phyloP scores from a whole-genome alignment of 805 yeast genomes.

The Candida taoyuanica region DNA sequence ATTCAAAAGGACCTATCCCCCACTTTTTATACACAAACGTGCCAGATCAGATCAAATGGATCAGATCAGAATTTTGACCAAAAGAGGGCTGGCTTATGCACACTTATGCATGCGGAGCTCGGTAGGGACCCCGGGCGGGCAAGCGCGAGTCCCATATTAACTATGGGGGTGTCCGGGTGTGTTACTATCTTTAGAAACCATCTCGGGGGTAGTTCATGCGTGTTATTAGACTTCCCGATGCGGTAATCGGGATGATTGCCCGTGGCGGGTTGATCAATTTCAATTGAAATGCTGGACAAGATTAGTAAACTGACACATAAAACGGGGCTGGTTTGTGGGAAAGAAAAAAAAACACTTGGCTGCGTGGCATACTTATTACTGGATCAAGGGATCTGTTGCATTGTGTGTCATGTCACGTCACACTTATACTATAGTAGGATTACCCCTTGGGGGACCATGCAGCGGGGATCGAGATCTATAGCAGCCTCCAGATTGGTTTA shows the following conservation, averaged over 20 bases:
- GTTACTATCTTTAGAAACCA: conserved; percentile 3
- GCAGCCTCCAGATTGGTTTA: too few relatives aligned
- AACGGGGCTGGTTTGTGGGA: too few relatives aligned
- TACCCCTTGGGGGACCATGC: too few relatives aligned
- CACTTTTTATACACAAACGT: conserved; percentile 6
- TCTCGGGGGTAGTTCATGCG: background rate
- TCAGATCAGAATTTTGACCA: conserved; percentile 12
- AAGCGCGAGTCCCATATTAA: background rate
- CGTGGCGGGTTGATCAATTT: conserved; percentile 2
- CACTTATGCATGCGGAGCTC: background rate
- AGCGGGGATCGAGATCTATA: too few relatives aligned
- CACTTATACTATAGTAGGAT: too few relatives aligned
- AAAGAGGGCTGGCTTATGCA: conserved; percentile 5
- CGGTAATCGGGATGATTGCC: conserved; percentile 2
- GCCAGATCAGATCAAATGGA: background rate
- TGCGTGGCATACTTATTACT: too few relatives aligned
- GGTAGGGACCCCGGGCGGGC: background rate
- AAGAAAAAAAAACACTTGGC: too few relatives aligned
- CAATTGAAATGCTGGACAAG: too few relatives aligned
- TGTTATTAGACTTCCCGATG: conserved; percentile 7
- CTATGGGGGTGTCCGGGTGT: conserved; percentile 9
- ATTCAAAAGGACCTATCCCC: too few relatives aligned
- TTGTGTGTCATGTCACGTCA: too few relatives aligned
- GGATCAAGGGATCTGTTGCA: too few relatives aligned
- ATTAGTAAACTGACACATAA: too few relatives aligned